phyloP scores from a whole-genome alignment of 306 rosid genomes.

The Ochetophila trinervis region DNA sequence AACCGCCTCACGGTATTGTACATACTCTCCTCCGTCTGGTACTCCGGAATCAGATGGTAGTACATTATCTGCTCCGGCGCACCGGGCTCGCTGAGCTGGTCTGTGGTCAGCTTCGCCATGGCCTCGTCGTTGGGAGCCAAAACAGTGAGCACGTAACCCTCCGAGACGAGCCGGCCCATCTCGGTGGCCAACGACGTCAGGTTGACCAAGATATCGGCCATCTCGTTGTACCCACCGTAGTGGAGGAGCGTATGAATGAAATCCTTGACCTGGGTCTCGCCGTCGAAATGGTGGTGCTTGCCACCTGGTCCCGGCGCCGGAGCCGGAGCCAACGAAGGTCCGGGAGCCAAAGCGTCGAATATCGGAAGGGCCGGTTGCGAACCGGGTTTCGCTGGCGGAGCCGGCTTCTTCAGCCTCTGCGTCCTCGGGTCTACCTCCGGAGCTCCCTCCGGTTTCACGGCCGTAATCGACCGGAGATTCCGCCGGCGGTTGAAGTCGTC shows the following conservation, averaged over 20 bases:
- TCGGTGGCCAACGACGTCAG: slow-evolving; percentile 70
- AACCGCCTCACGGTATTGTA: slow-evolving; percentile 76
- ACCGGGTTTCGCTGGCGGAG: slow-evolving; percentile 50
- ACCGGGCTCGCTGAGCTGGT: slow-evolving; percentile 87
- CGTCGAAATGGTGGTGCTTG: slow-evolving; percentile 73
- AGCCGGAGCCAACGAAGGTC: slow-evolving; percentile 67
- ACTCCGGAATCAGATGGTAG: slow-evolving; percentile 72
- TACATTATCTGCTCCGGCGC: slow-evolving; percentile 84
- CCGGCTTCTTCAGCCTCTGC: slow-evolving; percentile 52
- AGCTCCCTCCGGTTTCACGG: slow-evolving; percentile 71
- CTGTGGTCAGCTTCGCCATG: slow-evolving; percentile 77
- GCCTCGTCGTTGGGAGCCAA: slow-evolving; percentile 84
- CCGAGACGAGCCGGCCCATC: slow-evolving; percentile 74
- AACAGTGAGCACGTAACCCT: slow-evolving; percentile 72
- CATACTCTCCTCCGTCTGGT: slow-evolving; percentile 88
- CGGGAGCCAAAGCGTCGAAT: slow-evolving; percentile 72
- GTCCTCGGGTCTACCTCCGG: slow-evolving; percentile 74
- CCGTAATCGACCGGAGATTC: slow-evolving; percentile 55
- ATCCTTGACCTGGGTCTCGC: slow-evolving; percentile 64
- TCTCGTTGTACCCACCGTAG: slow-evolving; percentile 78
- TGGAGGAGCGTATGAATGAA: slow-evolving; percentile 72
- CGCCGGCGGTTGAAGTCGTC: slow-evolving; percentile 69
- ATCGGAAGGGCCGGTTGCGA: slow-evolving; percentile 58
- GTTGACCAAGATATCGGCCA: slow-evolving; percentile 79
- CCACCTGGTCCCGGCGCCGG: slow-evolving; percentile 92